These are phyloP conservation scores for Epichloe amarillans DNA, from an alignment of 2,329 filamentous ascomycete species.

Conservation along the genomic window DNA sequence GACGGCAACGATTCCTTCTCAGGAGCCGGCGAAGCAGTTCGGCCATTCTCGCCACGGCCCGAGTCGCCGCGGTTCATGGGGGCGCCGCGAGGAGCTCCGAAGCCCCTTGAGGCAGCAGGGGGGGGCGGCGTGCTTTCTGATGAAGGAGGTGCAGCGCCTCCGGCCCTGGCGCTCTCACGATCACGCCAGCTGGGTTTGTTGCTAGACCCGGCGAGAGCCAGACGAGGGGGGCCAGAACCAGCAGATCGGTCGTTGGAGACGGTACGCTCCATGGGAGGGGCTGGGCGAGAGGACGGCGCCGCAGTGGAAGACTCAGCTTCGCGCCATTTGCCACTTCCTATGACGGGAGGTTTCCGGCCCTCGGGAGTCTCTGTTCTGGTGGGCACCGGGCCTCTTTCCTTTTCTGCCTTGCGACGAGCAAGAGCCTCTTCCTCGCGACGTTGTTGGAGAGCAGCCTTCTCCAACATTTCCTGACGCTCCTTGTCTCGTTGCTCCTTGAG, in stretches of 20 bases:
- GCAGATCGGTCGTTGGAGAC: conserved; percentile 33
- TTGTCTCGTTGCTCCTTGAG: conserved; percentile 52
- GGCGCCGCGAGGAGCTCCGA: conserved; percentile 19
- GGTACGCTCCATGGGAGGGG: conserved; percentile 27
- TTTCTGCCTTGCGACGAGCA: conserved; percentile 56
- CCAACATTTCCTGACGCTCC: conserved; percentile 54
- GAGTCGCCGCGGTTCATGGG: conserved; percentile 31
- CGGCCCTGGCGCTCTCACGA: conserved; percentile 43
- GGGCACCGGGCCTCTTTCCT: conserved; percentile 28
- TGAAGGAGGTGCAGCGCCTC: conserved; percentile 18
- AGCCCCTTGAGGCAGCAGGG: conserved; percentile 27
- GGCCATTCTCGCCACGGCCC: conserved; percentile 27
- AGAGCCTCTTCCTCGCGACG: conserved; percentile 82
- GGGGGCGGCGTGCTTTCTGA: conserved; percentile 32
- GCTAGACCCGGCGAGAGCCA: conserved; percentile 46
- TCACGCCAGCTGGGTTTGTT: conserved; percentile 61
- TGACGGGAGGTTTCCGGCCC: conserved; percentile 18
- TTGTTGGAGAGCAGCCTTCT: conserved; percentile 56
- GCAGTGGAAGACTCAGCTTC: conserved; percentile 24
- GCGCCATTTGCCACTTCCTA: conserved; percentile 29
- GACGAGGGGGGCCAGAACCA: conserved; percentile 40
- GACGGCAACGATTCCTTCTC: conserved; percentile 37
- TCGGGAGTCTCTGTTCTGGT: conserved; percentile 15
- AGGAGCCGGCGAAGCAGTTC: conserved; percentile 28
- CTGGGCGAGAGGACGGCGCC: conserved; percentile 14